A percentile compares a stretch with the other conserved stretches of the same genome.
Conservation (phyloP, 257 asterid species). For the Lithospermum erythrorhizon region DNA sequence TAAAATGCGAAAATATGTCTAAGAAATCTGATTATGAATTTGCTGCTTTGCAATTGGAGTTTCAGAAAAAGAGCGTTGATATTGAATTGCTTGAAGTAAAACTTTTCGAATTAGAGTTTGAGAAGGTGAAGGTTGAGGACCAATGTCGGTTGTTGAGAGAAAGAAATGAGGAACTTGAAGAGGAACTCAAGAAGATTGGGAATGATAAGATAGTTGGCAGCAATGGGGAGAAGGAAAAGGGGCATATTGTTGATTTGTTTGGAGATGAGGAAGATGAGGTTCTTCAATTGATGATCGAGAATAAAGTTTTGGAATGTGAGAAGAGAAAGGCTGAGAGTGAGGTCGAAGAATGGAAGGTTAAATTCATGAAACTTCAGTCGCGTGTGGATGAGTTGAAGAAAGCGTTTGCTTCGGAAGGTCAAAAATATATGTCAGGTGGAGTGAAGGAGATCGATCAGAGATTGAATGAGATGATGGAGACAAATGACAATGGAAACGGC, state of each 20-base stretch:
- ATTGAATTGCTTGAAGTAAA: conserved; percentile 14
- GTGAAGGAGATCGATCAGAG: background rate
- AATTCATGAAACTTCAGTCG: conserved; percentile 34
- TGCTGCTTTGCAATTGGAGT: conserved; percentile 16
- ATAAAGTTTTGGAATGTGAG: conserved; percentile 41
- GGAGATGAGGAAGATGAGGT: conserved; percentile 19
- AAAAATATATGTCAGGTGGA: background rate
- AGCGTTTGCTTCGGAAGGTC: background rate
- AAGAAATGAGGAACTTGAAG: conserved; percentile 30
- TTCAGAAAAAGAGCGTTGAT: conserved; percentile 14
- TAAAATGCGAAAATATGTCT: conserved; percentile 20
- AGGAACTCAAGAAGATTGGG: conserved; percentile 1
- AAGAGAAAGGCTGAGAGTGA: conserved; percentile 36
- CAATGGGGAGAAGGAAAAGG: conserved; percentile 1
- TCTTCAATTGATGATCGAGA: conserved; percentile 35
- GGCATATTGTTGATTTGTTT: too few relatives aligned
- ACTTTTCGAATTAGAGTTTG: too few relatives aligned
- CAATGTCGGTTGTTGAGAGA: conserved; percentile 17
- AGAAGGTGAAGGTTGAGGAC: too few relatives aligned
- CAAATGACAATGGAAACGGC: background rate
- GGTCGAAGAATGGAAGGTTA: conserved; percentile 31
- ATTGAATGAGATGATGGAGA: background rate
- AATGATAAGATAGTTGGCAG: conserved; percentile 3
- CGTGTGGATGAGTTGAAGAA: conserved; percentile 30
- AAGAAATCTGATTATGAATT: conserved; percentile 16